Base-by-base conservation (phyloP, 148 eudicot species). In the Rhododendron ferrugineum region DNA sequence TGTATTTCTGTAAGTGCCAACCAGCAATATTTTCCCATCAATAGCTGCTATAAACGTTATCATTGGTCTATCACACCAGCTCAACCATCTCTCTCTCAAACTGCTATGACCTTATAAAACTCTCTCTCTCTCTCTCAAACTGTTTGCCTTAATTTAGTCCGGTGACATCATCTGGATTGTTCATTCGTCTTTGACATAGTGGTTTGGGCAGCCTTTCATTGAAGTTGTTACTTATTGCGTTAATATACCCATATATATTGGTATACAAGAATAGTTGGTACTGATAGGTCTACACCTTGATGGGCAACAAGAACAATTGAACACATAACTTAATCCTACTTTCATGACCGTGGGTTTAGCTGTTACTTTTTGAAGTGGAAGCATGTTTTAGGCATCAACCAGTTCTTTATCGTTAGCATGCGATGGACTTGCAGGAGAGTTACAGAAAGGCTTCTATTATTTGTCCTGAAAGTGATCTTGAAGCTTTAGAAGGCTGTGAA, bases 391-490 rank as follows among this genome's bases (percentile, higher is more conserved):
- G 23, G n/a, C 66, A 78, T 78, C 78, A 11, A 28, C 60, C 22
- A 78, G 77, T 82, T 70, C 47, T 22, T 70, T 56, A 20, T 54
- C 36, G 40, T 80, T 28, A 79, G 78, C 9, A 58, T 11, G 40
- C 77, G 32, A 60, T 80, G 83, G 13, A 68, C 42, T 54, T 90
- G 88, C 92, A 97, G 99, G 96, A 91, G 78, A 88, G 88, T 84
- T 89, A 87, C 90, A 83, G 80, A 84, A 97, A 94, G 85, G 98
- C 98, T 85, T 94, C 98, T 60, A 90, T 85, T 81, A 93, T 97
- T 84, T 94, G 95, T 87, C 93, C 94, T 9, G 98, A 97, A 90
- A 92, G 91, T 87, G 96, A 94, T 82, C 81, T 96, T 89, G 93
- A 95, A 87, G 94, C 91, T 49, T 81, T 94, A 88, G 98, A 92